Evolutionary conservation across 73 alveolate species (phyloP).

Genomic region (Halteria grandinella): DNA sequence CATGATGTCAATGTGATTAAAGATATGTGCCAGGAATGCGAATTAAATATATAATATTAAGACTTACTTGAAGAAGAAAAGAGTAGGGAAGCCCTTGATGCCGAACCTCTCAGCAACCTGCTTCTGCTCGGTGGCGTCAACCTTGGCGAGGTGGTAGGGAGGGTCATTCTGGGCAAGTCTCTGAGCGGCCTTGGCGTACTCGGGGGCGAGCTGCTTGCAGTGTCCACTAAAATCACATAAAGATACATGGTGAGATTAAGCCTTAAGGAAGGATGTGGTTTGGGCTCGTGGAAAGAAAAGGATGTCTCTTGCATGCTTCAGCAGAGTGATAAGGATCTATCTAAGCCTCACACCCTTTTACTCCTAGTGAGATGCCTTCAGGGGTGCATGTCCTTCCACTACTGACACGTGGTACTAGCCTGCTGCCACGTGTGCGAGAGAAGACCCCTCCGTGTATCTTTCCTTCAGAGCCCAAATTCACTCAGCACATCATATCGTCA

Average conservation of each 20-base stretch:
- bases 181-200: conserved; percentile 93
- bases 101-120: conserved; percentile 85
- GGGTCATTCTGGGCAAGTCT: conserved; percentile 77
- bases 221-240: conserved; percentile 68
- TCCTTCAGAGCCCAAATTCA: too few relatives aligned
- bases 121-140: conserved; percentile 93
- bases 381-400: too few relatives aligned
- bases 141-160: conserved; percentile 87
- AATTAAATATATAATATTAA: too few relatives aligned
- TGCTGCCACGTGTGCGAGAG: too few relatives aligned
- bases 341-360: too few relatives aligned
- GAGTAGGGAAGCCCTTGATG: conserved; percentile 96
- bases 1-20: too few relatives aligned
- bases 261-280: background rate
- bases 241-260: conserved; percentile 12
- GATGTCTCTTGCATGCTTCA: too few relatives aligned
- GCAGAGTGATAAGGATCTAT: too few relatives aligned
- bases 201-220: conserved; percentile 97
- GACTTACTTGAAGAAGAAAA: conserved; percentile 78
- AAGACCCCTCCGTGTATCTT: too few relatives aligned
- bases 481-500: background rate
- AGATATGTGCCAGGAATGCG: conserved; percentile 30
- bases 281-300: too few relatives aligned
- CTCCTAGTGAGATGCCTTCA: too few relatives aligned
- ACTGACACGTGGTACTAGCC: too few relatives aligned